These are phyloP conservation scores for Pseudisothecium myosuroides DNA, from an alignment of 225 moss, liverwort and hornwort species.

Conservation along the genomic window DNA sequence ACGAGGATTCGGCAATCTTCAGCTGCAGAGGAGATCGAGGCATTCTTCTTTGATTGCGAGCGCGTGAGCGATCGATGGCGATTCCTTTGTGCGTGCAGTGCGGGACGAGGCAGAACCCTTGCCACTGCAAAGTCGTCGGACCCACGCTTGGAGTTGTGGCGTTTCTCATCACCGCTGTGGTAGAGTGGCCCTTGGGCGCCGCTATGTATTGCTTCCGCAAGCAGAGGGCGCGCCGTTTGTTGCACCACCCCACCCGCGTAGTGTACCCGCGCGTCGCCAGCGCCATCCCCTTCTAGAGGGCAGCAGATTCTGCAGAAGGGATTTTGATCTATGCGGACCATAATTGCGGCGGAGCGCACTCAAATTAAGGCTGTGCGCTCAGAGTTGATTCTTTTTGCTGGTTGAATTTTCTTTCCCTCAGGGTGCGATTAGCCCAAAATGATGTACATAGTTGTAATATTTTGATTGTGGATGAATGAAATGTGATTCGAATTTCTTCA, in stretches of 20 bases:
- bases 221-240: conserved; percentile 37
- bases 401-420: neutral
- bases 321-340: neutral
- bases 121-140: conserved; percentile 58
- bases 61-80: neutral
- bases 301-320: neutral
- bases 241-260: conserved; percentile 46
- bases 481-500: neutral
- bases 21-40: neutral
- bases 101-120: conserved; percentile 48
- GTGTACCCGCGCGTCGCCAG: conserved; percentile 56
- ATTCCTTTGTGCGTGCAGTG: conserved; percentile 71
- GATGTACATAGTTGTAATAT: neutral
- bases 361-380: neutral
- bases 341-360: neutral
- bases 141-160: conserved; percentile 5
- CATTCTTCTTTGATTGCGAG: neutral
- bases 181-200: conserved; percentile 65
- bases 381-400: neutral
- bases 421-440: neutral
- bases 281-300: conserved; percentile 41
- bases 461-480: neutral
- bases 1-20: no score
- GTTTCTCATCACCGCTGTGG: conserved; percentile 34
- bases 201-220: conserved; percentile 43